phyloP scores from a whole-genome alignment of 208 protist species.

The Trypanosomatidae sp. region DNA sequence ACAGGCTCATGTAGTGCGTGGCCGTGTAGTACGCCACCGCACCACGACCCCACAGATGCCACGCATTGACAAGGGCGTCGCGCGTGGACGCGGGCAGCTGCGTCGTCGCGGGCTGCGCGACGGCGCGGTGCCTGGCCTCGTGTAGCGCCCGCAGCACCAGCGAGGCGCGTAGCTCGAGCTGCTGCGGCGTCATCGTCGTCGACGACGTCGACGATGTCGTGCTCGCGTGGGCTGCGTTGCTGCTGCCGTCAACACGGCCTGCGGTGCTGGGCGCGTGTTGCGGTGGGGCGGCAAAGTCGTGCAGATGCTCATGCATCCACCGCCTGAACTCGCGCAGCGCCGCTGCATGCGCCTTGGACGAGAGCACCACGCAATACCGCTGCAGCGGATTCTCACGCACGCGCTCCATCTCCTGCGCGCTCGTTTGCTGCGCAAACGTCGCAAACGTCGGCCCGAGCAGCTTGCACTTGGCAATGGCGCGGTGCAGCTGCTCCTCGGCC shows the following conservation, averaged over 20 bases:
- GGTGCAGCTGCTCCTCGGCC: constrained; percentile 67
- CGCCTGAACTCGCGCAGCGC: constrained; percentile 70
- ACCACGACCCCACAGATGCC: constrained; percentile 80
- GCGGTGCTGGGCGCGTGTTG: too few species aligned
- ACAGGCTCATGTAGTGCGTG: constrained; percentile 50
- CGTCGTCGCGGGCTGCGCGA: constrained; percentile 46
- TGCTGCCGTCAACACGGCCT: too few species aligned
- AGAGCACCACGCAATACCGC: constrained; percentile 64
- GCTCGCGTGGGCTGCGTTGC: too few species aligned
- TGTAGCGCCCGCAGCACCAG: constrained; percentile 59
- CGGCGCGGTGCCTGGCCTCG: constrained; percentile 40
- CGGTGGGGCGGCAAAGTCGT: constrained; percentile 60
- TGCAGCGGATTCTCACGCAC: constrained; percentile 82
- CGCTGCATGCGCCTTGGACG: constrained; percentile 62
- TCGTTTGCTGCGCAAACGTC: constrained; percentile 88
- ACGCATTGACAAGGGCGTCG: constrained; percentile 60
- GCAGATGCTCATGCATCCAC: constrained; percentile 73
- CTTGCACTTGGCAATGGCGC: constrained; percentile 74
- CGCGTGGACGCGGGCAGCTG: constrained; percentile 41
- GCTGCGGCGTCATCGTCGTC: constrained; percentile 43
- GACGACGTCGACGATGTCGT: constrained; percentile 56
- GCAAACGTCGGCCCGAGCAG: constrained; percentile 73
- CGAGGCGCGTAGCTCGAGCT: constrained; percentile 65
- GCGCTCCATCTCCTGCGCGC: constrained; percentile 68
- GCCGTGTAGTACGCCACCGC: constrained; percentile 66